Conservation (phyloP, 2,329 filamentous ascomycete species). For the Penicillium digitatum region DNA sequence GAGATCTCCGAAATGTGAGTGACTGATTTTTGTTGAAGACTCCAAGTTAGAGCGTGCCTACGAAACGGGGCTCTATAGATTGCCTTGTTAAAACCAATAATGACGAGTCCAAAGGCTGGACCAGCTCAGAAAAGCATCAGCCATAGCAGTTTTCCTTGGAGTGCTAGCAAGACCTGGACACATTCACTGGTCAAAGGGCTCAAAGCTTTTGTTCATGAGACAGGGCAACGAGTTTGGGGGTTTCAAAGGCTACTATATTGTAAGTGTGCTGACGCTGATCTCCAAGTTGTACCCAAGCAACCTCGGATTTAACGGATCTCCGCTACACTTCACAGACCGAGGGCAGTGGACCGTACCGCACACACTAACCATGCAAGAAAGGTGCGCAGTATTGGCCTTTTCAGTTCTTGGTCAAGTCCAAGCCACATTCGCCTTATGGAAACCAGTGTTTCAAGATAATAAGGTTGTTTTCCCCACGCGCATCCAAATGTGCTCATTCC, state of each 20-base stretch:
- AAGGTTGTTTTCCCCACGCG: conserved; percentile 20
- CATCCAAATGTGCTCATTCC: conserved; percentile 12
- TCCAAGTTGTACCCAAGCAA: not conserved
- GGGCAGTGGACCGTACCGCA: conserved; percentile 5
- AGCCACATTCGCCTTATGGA: conserved; percentile 23
- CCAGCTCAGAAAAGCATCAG: not conserved
- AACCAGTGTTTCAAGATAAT: conserved; percentile 19
- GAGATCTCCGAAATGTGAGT: conserved; percentile 7
- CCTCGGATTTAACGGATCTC: not conserved
- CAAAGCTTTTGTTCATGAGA: not conserved
- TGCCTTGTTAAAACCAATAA: conserved; percentile 1
- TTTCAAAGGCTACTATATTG: not conserved
- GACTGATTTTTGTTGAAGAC: conserved; percentile 14
- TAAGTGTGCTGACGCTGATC: not conserved
- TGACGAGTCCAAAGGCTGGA: conserved; percentile 14
- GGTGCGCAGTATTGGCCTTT: not conserved
- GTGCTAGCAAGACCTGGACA: not conserved
- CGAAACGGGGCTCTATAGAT: conserved; percentile 16
- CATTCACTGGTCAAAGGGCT: not conserved
- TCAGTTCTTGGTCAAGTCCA: not conserved
- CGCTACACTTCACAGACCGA: conserved; percentile 3
- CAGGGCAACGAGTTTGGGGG: not conserved
- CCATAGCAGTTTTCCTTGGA: not conserved
- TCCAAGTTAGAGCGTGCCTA: conserved; percentile 2
- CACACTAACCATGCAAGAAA: conserved; percentile 12